These are phyloP conservation scores for Pontederia paniculata DNA, from an alignment of 176 grass and related monocot species.

Conservation along the genomic window DNA sequence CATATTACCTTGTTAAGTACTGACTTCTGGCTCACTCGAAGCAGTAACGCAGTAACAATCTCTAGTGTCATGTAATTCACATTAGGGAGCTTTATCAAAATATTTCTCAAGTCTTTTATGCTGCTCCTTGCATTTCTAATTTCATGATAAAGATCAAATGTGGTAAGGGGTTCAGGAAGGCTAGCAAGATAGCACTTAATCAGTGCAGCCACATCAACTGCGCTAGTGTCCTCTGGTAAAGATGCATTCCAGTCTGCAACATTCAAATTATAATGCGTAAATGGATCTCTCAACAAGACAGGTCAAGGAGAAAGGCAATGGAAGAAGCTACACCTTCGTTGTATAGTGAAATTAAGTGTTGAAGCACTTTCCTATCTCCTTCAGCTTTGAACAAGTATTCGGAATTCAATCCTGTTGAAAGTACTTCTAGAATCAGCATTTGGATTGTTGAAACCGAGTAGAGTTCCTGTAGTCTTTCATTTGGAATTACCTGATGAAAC, in stretches of 20 bases:
- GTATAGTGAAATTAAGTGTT: conserved; percentile 77
- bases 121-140: conserved; percentile 71
- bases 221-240: conserved; percentile 57
- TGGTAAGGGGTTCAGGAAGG: conserved; percentile 76
- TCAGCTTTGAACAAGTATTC: conserved; percentile 93
- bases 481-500: conserved; percentile 64
- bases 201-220: conserved; percentile 65
- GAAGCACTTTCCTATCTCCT: conserved; percentile 69
- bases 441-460: background rate
- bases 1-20: conserved; percentile 75
- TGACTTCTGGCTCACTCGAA: conserved; percentile 80
- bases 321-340: conserved; percentile 53
- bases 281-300: conserved; percentile 13
- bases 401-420: conserved; percentile 50
- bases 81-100: conserved; percentile 97
- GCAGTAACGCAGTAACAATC: conserved; percentile 79
- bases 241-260: conserved; percentile 57
- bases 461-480: conserved; percentile 15
- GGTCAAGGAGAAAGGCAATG: conserved; percentile 16
- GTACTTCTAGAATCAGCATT: conserved; percentile 15
- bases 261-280: conserved; percentile 20
- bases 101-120: conserved; percentile 78
- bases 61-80: conserved; percentile 98
- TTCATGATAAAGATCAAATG: conserved; percentile 71
- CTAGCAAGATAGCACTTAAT: conserved; percentile 92